Base-by-base conservation (phyloP, 2,329 filamentous ascomycete species). In the Colletotrichum sp. region DNA sequence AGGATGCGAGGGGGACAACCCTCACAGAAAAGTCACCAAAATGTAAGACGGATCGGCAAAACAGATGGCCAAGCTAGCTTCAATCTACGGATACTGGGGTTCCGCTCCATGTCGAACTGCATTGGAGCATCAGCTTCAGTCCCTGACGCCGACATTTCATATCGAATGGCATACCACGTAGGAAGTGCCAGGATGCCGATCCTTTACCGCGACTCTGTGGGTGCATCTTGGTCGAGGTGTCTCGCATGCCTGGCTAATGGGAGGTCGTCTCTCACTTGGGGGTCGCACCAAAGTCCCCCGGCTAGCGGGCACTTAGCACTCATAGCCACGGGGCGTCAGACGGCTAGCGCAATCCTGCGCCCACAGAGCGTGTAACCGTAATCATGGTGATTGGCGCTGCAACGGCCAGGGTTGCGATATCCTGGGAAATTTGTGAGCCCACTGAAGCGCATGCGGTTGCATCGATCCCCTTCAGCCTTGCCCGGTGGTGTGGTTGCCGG, bases 331-430 rank as follows among this genome's bases (percentile, higher is more conserved):
- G 70, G 70, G 70, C 64, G 28, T 65, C 43, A 30, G 65, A 57
- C 72, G 30, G 43, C 36, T 76, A 74, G 74, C 59, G 74, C 70
- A 1, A 69, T 63, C 72, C 74, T 65, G 34, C 64, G 59, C 52
- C 64, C 34, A 61, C 64, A 30, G 64, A 21, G 14, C 14, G 30
- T 52, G 34, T 30, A n/a, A 26, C 34, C 26, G n/a, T 63, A 48
- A 65, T 65, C 64, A 60, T 26, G 24, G 14, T 57, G 57, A 73
- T 73, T 76, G 71, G 74, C 34, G 28, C 64, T n/a, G 24, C 7
- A 12, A 43, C 26, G 32, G 24, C 48, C 39, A 16, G 70, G 43
- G n/a, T 69, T 63, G 43, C 14, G 65, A 52, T 21, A 52, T 36
- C 43, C 26, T 59, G 43, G 73, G 64, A 69, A 39, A 61, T 69